Evolutionary conservation across 106 monocot genomes (phyloP).

Genomic region (Dendrobium catenatum): DNA sequence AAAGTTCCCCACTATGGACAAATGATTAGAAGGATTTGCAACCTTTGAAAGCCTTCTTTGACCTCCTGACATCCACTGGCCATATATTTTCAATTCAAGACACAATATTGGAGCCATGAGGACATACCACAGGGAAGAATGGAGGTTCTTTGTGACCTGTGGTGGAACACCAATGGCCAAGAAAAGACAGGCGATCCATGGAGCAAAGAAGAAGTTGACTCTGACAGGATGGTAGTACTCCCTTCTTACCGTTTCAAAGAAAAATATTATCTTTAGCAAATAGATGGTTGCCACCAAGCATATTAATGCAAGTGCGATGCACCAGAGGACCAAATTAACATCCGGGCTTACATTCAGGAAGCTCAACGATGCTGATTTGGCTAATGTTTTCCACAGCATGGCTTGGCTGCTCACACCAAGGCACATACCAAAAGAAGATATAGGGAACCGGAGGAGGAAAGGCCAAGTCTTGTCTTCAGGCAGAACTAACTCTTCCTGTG

Average conservation of each 20-base stretch:
- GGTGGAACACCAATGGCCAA: conserved; percentile 54
- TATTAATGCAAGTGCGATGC: conserved; percentile 26
- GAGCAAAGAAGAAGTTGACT: conserved; percentile 91
- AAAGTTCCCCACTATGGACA: conserved; percentile 77
- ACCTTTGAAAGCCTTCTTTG: conserved; percentile 55
- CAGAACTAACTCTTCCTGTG: conserved; percentile 37
- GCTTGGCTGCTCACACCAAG: conserved; percentile 61
- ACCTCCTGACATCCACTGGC: conserved; percentile 87
- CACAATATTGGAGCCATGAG: conserved; percentile 73
- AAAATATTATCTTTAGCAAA: conserved; percentile 54
- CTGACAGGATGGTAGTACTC: conserved; percentile 82
- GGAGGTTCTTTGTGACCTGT: conserved; percentile 15
- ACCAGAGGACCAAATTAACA: conserved; percentile 50
- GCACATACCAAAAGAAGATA: conserved; percentile 53
- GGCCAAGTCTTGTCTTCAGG: conserved; percentile 58
- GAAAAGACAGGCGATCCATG: conserved; percentile 81
- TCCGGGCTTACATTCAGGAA: conserved; percentile 31
- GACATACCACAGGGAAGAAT: conserved; percentile 42
- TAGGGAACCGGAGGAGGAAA: conserved; percentile 58
- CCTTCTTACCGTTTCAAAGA: conserved; percentile 64
- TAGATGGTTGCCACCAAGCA: conserved; percentile 37
- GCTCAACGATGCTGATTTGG: conserved; percentile 27
- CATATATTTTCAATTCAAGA: conserved; percentile 81
- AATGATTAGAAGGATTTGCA: conserved; percentile 81
- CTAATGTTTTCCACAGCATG: conserved; percentile 42